phyloP scores from a whole-genome alignment of 2,329 filamentous ascomycete species.

The Diaporthe citrichinensis region DNA sequence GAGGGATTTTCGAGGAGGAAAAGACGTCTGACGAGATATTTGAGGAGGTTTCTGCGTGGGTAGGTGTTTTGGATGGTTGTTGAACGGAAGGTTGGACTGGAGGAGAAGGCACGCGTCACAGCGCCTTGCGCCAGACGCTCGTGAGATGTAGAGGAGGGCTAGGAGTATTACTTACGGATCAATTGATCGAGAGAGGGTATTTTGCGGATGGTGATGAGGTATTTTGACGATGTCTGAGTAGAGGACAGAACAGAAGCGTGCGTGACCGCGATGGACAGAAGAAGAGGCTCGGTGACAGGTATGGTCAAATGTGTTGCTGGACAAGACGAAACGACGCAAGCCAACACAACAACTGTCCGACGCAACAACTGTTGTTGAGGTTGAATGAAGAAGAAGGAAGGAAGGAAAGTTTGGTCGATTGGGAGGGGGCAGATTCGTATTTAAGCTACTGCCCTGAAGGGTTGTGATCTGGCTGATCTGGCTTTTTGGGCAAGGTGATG shows the following conservation, averaged over 20 bases:
- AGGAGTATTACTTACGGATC: slow-evolving; percentile 1
- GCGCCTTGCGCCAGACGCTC: neutral
- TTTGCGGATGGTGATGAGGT: neutral
- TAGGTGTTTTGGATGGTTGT: neutral
- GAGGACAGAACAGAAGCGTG: neutral
- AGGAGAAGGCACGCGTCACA: neutral
- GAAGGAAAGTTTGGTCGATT: neutral
- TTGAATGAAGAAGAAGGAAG: neutral
- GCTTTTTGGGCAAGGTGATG: neutral
- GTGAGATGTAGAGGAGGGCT: too few relatives aligned
- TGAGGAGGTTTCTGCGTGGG: neutral
- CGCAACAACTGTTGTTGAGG: neutral
- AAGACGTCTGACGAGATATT: neutral
- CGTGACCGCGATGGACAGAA: neutral
- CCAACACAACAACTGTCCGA: neutral
- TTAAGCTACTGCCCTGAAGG: neutral
- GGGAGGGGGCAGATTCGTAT: neutral
- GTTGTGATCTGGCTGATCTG: neutral
- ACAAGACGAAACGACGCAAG: neutral
- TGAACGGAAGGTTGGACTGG: neutral
- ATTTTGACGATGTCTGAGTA: neutral
- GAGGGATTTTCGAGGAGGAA: neutral
- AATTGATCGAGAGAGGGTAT: neutral
- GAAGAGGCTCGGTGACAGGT: neutral
- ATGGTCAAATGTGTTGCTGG: neutral